A percentile compares a stretch with the other conserved stretches of the same genome.
phyloP scores from a whole-genome alignment of 164 flowering plant genomes.

The Umbellularia californica region DNA sequence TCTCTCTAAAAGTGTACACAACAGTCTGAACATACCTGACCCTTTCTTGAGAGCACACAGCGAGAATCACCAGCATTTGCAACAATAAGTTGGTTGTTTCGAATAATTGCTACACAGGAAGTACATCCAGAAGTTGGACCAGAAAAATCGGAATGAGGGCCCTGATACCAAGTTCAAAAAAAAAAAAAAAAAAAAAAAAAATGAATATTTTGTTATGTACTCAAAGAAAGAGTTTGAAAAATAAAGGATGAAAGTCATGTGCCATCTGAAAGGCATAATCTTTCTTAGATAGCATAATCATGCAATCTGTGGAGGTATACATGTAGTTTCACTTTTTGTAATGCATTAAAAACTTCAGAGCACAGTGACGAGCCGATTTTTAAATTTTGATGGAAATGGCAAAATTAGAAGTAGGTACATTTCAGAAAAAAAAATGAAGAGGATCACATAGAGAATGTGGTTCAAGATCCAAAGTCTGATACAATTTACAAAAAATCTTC shows the following conservation, averaged over 20 bases:
- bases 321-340: background rate
- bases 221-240: background rate
- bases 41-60: slow-evolving; percentile 94
- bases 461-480: background rate
- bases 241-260: background rate
- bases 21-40: slow-evolving; percentile 56
- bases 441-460: background rate
- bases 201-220: background rate
- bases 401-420: background rate
- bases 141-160: slow-evolving; percentile 93
- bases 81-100: slow-evolving; percentile 77
- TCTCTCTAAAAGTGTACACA: background rate
- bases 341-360: background rate
- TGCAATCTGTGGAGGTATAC: background rate
- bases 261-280: background rate
- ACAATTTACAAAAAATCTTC: no score
- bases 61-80: slow-evolving; percentile 99
- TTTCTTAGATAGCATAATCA: background rate
- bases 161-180: slow-evolving; percentile 38
- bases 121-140: slow-evolving; percentile 98
- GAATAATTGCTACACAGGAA: slow-evolving; percentile 88
- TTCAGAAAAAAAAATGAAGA: background rate
- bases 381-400: background rate
- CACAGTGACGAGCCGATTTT: background rate
- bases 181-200: background rate